Evolutionary conservation across 2,329 filamentous ascomycete genomes (phyloP).

Genomic region (Aspergillus amoenus): DNA sequence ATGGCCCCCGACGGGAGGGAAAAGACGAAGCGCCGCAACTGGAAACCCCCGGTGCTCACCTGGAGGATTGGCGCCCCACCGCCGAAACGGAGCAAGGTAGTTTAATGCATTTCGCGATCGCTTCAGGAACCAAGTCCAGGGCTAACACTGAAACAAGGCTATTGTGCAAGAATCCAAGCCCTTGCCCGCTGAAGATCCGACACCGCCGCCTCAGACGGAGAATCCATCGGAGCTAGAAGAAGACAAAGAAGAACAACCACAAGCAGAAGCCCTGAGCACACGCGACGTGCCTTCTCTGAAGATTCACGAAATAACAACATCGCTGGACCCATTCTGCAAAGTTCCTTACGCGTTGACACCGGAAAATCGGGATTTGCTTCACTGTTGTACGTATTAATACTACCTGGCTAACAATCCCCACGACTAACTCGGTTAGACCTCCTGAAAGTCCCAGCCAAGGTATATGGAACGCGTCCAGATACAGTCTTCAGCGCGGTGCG

Average conservation of each 20-base stretch:
- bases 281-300: background rate
- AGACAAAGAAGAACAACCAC: background rate
- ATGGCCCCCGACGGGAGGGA: no score
- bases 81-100: background rate
- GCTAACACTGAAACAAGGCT: background rate
- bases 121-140: background rate
- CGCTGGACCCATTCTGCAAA: background rate
- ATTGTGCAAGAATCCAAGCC: background rate
- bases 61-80: background rate
- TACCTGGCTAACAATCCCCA: no score
- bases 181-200: no score
- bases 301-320: background rate
- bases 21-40: background rate
- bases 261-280: background rate
- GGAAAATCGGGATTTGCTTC: background rate
- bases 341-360: background rate
- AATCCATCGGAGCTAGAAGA: no score
- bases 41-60: background rate
- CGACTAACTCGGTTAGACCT: background rate
- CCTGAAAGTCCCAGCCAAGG: background rate
- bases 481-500: background rate
- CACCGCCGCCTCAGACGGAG: no score
- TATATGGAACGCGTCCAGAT: background rate
- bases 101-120: background rate
- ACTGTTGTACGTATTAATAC: background rate